These are phyloP conservation scores for Violaceomyces palustris DNA, from an alignment of 1,284 basidiomycete species.

Conservation along the genomic window DNA sequence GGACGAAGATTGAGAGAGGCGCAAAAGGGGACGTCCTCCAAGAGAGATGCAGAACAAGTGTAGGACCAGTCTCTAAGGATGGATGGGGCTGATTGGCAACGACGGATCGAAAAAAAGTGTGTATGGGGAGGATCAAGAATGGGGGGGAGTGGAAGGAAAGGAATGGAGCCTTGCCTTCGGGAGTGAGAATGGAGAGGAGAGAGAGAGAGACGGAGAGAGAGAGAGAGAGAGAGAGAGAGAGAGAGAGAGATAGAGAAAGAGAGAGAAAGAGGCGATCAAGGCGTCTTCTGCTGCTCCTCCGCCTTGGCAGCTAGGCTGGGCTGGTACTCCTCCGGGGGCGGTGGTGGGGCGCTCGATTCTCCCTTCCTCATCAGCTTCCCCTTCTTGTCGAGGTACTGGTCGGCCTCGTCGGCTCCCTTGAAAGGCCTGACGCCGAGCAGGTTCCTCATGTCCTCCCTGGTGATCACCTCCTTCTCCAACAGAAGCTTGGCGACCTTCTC, in stretches of 20 bases:
- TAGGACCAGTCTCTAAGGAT: no score
- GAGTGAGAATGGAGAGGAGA: not conserved
- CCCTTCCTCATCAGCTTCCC: conserved; percentile 38
- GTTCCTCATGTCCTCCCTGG: conserved; percentile 81
- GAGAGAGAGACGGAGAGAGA: not conserved
- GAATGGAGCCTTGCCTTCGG: no score
- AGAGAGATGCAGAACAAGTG: no score
- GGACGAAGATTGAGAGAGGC: no score
- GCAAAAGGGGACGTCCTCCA: no score
- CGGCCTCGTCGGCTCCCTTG: conserved; percentile 61
- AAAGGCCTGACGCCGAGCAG: conserved; percentile 82
- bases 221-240: no score
- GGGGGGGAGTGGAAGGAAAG: no score
- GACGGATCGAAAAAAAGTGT: no score
- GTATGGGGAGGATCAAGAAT: no score
- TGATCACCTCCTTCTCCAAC: conserved; percentile 90
- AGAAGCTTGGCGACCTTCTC: conserved; percentile 89
- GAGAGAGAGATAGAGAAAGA: not conserved
- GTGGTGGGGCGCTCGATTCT: conserved; percentile 44
- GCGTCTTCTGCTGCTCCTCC: not conserved
- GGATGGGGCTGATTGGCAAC: no score
- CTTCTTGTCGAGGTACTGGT: conserved; percentile 51
- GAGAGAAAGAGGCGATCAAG: not conserved
- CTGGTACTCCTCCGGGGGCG: conserved; percentile 38
- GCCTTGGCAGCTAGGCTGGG: conserved; percentile 30